Conservation (phyloP, 2,329 filamentous ascomycete genomes). For the Escovopsis weberi region DNA sequence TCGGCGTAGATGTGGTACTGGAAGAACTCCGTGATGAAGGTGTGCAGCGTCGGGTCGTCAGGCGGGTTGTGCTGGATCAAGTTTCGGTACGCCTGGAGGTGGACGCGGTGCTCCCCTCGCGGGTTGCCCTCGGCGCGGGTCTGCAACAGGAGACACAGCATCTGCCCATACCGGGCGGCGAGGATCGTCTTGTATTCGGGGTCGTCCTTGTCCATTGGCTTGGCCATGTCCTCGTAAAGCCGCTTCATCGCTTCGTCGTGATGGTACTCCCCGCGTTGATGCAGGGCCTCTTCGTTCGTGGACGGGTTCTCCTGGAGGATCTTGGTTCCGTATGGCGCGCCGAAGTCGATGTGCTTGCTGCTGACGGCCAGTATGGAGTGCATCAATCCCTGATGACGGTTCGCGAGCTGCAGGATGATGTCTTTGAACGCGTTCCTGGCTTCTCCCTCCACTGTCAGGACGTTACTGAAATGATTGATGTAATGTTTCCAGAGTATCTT, state of each 20-base stretch:
- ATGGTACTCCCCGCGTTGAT: constrained; percentile 39
- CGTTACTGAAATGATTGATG: constrained; percentile 60
- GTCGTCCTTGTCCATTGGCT: constrained; percentile 26
- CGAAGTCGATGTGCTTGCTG: constrained; percentile 57
- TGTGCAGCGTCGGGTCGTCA: constrained; percentile 48
- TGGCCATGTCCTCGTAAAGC: constrained; percentile 32
- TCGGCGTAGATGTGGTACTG: constrained; percentile 66
- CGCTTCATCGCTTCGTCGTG: constrained; percentile 39
- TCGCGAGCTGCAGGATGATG: constrained; percentile 68
- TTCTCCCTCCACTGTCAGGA: constrained; percentile 70
- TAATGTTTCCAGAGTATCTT: constrained; percentile 74
- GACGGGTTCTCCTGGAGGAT: constrained; percentile 34
- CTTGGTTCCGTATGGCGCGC: constrained; percentile 40
- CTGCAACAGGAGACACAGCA: constrained; percentile 46
- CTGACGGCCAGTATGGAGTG: constrained; percentile 77
- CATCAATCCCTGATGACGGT: constrained; percentile 70
- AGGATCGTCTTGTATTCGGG: constrained; percentile 31
- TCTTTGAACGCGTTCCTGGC: constrained; percentile 75
- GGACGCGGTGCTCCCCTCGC: constrained; percentile 59
- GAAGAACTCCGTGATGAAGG: constrained; percentile 62
- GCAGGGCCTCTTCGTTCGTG: constrained; percentile 31
- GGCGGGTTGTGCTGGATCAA: constrained; percentile 51
- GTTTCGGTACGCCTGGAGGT: constrained; percentile 61
- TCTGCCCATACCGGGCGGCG: constrained; percentile 45
- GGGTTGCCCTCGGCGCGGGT: constrained; percentile 41